These are phyloP conservation scores for Geosmithia morbida DNA, from an alignment of 2,329 filamentous ascomycete species.

Conservation along the genomic window DNA sequence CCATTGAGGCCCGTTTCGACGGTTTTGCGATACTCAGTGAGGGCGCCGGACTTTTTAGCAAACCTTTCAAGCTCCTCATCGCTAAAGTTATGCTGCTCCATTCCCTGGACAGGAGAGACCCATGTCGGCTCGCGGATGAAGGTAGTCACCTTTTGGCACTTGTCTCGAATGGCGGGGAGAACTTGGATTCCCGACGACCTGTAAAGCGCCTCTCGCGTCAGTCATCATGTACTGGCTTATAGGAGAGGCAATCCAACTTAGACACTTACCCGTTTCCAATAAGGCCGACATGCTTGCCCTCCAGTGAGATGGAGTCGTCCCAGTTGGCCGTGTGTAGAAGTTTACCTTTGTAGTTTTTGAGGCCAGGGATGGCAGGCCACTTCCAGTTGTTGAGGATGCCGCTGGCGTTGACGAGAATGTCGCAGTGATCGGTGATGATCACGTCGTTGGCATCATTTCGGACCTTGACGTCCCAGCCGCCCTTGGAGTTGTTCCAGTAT, in stretches of 20 bases:
- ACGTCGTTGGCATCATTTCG: slow-evolving; percentile 12
- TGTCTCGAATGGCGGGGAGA: slow-evolving; percentile 16
- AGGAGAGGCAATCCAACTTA: background rate
- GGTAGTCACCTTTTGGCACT: slow-evolving; percentile 25
- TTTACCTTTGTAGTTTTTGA: slow-evolving; percentile 31
- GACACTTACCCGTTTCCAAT: slow-evolving; percentile 25
- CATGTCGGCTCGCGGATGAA: slow-evolving; percentile 36
- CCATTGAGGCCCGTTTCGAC: slow-evolving; percentile 29
- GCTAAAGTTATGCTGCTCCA: slow-evolving; percentile 26
- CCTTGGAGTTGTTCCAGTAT: slow-evolving; percentile 18
- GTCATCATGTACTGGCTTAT: background rate
- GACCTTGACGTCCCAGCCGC: slow-evolving; percentile 18
- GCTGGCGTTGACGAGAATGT: slow-evolving; percentile 7
- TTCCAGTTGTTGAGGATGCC: slow-evolving; percentile 7
- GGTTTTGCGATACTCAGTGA: slow-evolving; percentile 24
- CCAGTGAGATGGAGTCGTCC: slow-evolving; percentile 24
- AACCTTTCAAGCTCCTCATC: slow-evolving; percentile 24
- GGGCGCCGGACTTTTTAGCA: slow-evolving; percentile 18
- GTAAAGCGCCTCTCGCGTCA: background rate
- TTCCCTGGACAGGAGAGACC: slow-evolving; percentile 27
- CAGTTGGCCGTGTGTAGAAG: slow-evolving; percentile 36
- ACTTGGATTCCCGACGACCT: slow-evolving; percentile 26
- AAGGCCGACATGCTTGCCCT: slow-evolving; percentile 22
- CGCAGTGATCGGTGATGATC: slow-evolving; percentile 16
- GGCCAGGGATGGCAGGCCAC: slow-evolving; percentile 34